Base-by-base conservation (phyloP, 495 filamentous ascomycete genomes). In the Elasticomyces elasticus region DNA sequence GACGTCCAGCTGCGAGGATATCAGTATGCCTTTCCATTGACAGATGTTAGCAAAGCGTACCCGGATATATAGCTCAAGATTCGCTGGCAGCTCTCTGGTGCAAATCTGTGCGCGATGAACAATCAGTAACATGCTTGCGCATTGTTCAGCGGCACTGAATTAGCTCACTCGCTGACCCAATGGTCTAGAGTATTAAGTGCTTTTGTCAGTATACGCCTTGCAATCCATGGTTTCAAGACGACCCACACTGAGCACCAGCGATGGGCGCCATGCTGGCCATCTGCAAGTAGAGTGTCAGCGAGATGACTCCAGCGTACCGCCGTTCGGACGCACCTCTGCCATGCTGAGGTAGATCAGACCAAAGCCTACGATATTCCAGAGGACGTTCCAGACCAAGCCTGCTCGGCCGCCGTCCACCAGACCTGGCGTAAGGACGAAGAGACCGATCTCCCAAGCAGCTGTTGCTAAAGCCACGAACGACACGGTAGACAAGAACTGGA, bases 11-110 rank as follows among this genome's bases (percentile, higher is more conserved):
- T 44, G 12, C 17, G 35, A 26, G 6, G 1, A 23, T 7, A 19
- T 51, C 10, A 51, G 28, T 51, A 6, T 17, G 26, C 9, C 15
- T 22, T 13, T 17, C 20, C 3, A 1, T 13, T 38, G 22, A 23
- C 3, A 19, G 31, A 15, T 13, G 28, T 35, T 23, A 3, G 3
- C 3, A 4, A 40, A 2, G 10, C 51, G 30, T 31, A 60, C 28
- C 58, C 58, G 12, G 44, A 28, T 1, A 62, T 24, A 49, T 59
- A 63, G 53, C 55, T 57, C 11, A 56, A 17, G 37, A 54, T 55
- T 19, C 54, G 53, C 38, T 53, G 40, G 5, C 13, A 35, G 4
- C 15, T 24, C 17, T 26, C 19, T 0, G 52, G 58, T 17, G 55
- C 49, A 19, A 58, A 48, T n/a, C n/a, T n/a, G n/a, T n/a, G n/a